phyloP scores from a whole-genome alignment of 2,329 filamentous ascomycete genomes.

The Alternaria gaisen region DNA sequence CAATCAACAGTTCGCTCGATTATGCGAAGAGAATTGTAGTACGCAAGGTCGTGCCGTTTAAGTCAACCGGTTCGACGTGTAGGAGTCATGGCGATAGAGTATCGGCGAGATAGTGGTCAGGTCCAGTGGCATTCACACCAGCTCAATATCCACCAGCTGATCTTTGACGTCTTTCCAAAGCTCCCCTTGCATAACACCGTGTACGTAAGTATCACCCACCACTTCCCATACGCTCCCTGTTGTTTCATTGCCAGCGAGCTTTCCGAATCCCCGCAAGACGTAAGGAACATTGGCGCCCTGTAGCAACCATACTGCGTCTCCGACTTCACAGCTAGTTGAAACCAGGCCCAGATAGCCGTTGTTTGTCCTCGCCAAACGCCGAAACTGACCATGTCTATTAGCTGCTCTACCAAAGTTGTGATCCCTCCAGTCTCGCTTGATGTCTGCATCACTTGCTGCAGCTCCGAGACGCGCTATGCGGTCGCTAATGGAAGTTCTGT shows the following conservation, averaged over 20 bases:
- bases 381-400: not conserved
- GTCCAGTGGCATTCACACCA: not conserved
- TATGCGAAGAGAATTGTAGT: too few relatives aligned
- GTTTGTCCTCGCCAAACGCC: constrained; percentile 1
- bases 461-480: not conserved
- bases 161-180: constrained; percentile 5
- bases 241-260: not conserved
- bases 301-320: not conserved
- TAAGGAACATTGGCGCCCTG: not conserved
- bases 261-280: not conserved
- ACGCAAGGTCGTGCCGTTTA: too few relatives aligned
- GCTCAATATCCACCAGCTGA: not conserved
- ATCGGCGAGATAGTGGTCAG: too few relatives aligned
- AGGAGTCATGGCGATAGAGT: too few relatives aligned
- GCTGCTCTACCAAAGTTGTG: not conserved
- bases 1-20: too few relatives aligned
- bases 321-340: not conserved
- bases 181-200: constrained; percentile 8
- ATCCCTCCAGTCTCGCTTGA: not conserved
- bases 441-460: not conserved
- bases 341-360: constrained; percentile 6
- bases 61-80: too few relatives aligned
- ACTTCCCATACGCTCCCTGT: not conserved
- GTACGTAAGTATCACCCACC: constrained; percentile 6
- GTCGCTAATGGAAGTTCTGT: not conserved